These are phyloP conservation scores for Austroboletus festivus DNA, from an alignment of 768 basidiomycete genomes.

Conservation along the genomic window DNA sequence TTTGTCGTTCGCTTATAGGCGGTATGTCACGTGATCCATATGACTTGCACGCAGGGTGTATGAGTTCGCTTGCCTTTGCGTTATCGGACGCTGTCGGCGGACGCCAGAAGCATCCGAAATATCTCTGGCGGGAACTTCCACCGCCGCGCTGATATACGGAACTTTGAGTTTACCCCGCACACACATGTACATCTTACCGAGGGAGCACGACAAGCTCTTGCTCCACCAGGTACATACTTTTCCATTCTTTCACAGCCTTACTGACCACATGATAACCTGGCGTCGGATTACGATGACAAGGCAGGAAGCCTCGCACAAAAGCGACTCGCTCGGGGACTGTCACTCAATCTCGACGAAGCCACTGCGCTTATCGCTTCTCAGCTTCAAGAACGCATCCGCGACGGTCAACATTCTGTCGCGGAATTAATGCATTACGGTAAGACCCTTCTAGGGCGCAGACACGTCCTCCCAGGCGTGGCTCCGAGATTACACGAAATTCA, in stretches of 20 bases:
- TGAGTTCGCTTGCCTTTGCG: neutral
- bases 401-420: conserved; percentile 81
- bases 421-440: conserved; percentile 95
- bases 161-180: neutral
- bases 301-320: conserved; percentile 90
- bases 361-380: conserved; percentile 88
- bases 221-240: conserved; percentile 66
- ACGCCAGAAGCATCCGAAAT: too few species aligned
- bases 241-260: neutral
- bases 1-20: conserved; percentile 1
- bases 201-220: conserved; percentile 72
- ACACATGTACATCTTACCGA: conserved; percentile 73
- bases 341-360: conserved; percentile 84
- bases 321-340: conserved; percentile 88
- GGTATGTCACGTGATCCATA: conserved; percentile 10
- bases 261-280: neutral
- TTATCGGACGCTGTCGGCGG: too few species aligned
- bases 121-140: too few species aligned
- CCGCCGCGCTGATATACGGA: neutral
- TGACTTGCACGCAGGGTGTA: neutral
- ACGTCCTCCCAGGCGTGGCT: conserved; percentile 83
- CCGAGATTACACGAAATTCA: conserved; percentile 81
- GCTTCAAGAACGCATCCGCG: conserved; percentile 90
- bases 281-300: conserved; percentile 32
- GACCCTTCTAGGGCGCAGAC: conserved; percentile 78